Evolutionary conservation across 768 basidiomycete species (phyloP).

Genomic region (Auriscalpium microsporum): DNA sequence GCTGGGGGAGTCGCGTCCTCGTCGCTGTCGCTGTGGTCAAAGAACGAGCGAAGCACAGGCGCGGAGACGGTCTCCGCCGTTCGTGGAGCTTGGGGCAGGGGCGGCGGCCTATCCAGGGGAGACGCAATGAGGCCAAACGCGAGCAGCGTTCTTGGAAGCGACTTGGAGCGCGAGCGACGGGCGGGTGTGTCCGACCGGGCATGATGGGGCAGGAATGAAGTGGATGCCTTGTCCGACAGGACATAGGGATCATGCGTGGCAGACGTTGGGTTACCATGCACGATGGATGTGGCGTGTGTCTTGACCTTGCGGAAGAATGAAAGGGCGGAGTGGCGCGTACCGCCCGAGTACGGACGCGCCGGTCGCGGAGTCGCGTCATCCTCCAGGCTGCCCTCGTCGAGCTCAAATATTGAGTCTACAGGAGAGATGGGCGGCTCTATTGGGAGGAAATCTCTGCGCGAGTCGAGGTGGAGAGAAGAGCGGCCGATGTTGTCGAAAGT

Average conservation of each 20-base stretch:
- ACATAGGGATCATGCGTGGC: not conserved
- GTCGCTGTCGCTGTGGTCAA: not conserved
- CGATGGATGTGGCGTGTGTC: not conserved
- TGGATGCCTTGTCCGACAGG: not conserved
- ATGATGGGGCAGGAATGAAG: not conserved
- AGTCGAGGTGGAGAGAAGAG: not conserved
- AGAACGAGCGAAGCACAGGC: not conserved
- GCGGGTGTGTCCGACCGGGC: not conserved
- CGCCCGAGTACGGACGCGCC: not conserved
- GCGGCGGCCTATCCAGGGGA: not conserved
- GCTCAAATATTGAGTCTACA: not conserved
- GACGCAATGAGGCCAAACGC: not conserved
- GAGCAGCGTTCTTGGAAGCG: not conserved
- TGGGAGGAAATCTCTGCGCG: not conserved
- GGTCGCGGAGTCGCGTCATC: not conserved
- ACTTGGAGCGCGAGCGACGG: not conserved
- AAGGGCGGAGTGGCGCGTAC: not conserved
- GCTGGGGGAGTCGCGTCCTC: not conserved
- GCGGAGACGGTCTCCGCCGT: not conserved
- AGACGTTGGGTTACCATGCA: not conserved
- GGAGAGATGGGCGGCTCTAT: not conserved
- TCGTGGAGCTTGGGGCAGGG: not conserved
- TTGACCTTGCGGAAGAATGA: conserved; percentile 5
- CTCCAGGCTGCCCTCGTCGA: not conserved
- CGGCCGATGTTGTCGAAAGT: conserved; percentile 11